Evolutionary conservation across 116 monocot genomes (phyloP), one percentile per base, ranked within the genome.

Genomic region (Posidonia oceanica): DNA sequence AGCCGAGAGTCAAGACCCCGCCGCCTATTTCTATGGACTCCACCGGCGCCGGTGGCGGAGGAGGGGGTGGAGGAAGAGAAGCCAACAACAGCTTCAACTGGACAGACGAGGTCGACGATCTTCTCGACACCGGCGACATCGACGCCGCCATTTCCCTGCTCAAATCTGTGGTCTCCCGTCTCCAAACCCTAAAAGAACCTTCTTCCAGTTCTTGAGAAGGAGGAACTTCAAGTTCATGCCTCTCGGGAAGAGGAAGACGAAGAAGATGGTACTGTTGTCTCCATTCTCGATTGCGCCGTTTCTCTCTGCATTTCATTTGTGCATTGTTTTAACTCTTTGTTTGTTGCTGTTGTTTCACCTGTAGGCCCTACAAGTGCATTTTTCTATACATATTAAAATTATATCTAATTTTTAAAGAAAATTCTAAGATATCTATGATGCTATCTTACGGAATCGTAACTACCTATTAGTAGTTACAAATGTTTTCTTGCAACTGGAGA

Each of bases 61-160:
- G 15, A 17, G 65, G 18, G n/a, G n/a, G n/a, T n/a, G n/a, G n/a
- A n/a, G n/a, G n/a, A n/a, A 15, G 69, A 64, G 63, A 38, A 36
- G 29, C 3, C 36, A 22, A 68, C 58, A 39, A n/a, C 18, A n/a
- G 23, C 21, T 38, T 17, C 23, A 52, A 61, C 14, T 83, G 81
- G 89, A 83, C 76, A 67, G 79, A 79, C 4, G 52, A 64, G 29
- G 77, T 86, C 12, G 81, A 86, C 61, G 83, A 82, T 48, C 72
- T 85, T 13, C 71, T 82, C 14, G 88, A 88, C 29, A 14, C 17
- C 14, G 83, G 83, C 8, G 79, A 83, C 72, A 69, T 83, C 21
- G 83, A 81, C 4, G 78, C 69, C 23, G 85, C 78, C 15, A 71
- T 88, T 44, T 72, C 77, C n/a, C 14, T 82, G 1, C 77, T 83